Conservation (phyloP, 2,329 filamentous ascomycete genomes). For the Beauveria varroae region DNA sequence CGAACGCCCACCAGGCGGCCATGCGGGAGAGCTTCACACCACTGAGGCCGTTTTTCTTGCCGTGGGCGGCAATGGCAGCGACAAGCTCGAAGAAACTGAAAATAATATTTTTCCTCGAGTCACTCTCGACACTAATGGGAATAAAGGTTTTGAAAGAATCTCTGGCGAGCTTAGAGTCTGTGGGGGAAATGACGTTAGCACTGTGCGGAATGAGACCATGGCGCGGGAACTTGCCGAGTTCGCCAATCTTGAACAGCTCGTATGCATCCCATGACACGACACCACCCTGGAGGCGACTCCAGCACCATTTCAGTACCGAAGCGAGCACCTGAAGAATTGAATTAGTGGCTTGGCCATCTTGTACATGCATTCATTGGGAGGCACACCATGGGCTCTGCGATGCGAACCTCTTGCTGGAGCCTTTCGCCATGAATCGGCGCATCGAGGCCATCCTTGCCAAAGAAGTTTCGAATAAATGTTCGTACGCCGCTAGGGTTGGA, state of each 20-base stretch:
- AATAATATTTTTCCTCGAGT: constrained; percentile 78
- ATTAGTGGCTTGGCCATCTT: constrained; percentile 16
- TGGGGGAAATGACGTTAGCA: constrained; percentile 16
- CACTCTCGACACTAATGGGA: constrained; percentile 83
- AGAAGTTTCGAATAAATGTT: constrained; percentile 89
- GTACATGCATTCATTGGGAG: not conserved
- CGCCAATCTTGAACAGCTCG: constrained; percentile 89
- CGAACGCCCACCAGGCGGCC: constrained; percentile 98
- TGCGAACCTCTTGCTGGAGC: constrained; percentile 77
- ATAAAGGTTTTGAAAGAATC: constrained; percentile 97
- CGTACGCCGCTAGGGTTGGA: constrained; percentile 88
- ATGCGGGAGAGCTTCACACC: constrained; percentile 90
- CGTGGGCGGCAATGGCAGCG: constrained; percentile 83
- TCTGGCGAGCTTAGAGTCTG: constrained; percentile 84
- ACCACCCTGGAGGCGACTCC: constrained; percentile 84
- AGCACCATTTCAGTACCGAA: constrained; percentile 96
- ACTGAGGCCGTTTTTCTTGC: constrained; percentile 86
- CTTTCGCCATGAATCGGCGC: constrained; percentile 59
- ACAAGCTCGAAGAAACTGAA: constrained; percentile 95
- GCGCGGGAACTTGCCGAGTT: constrained; percentile 59
- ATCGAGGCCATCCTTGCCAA: constrained; percentile 62
- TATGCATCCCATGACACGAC: constrained; percentile 97
- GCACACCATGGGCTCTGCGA: constrained; percentile 85
- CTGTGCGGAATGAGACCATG: constrained; percentile 7
- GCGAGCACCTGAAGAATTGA: constrained; percentile 63